Conservation (phyloP, 2,329 filamentous ascomycete species). For the Falciphora oryzae region DNA sequence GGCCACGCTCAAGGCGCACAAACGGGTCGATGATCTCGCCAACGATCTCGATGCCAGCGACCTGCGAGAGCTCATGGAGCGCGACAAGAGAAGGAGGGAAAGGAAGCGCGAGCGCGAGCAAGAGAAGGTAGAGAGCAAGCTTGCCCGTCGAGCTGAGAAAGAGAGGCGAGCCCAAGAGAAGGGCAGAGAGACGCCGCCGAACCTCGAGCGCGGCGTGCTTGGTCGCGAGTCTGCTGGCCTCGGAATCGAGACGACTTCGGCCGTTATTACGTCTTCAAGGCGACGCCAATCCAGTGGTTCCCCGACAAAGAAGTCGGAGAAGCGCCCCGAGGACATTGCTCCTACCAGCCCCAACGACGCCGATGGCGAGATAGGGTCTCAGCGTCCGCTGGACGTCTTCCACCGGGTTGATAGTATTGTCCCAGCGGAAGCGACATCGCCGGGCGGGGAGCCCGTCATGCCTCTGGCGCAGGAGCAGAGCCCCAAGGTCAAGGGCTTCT, state of each 20-base stretch:
- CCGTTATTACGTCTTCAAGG: conserved; percentile 50
- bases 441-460: conserved; percentile 15
- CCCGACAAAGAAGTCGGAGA: conserved; percentile 23
- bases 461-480: conserved; percentile 23
- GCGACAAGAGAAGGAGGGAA: conserved; percentile 75
- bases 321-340: conserved; percentile 18
- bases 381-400: conserved; percentile 29
- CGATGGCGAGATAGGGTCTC: conserved; percentile 13
- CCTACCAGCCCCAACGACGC: background rate
- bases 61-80: conserved; percentile 81
- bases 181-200: conserved; percentile 47
- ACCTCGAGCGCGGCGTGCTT: conserved; percentile 55
- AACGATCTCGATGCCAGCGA: conserved; percentile 81
- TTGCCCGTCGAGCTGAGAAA: conserved; percentile 63
- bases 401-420: conserved; percentile 42
- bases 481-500: conserved; percentile 29
- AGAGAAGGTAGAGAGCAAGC: conserved; percentile 57
- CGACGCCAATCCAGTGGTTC: conserved; percentile 38
- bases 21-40: conserved; percentile 65
- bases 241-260: conserved; percentile 50
- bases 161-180: conserved; percentile 54
- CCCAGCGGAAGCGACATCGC: conserved; percentile 26
- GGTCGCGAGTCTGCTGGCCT: conserved; percentile 52
- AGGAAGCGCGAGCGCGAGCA: conserved; percentile 64
- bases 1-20: conserved; percentile 53